Evolutionary conservation across 2,329 filamentous ascomycete species (phyloP).

Genomic region (Trichoderma sp.): DNA sequence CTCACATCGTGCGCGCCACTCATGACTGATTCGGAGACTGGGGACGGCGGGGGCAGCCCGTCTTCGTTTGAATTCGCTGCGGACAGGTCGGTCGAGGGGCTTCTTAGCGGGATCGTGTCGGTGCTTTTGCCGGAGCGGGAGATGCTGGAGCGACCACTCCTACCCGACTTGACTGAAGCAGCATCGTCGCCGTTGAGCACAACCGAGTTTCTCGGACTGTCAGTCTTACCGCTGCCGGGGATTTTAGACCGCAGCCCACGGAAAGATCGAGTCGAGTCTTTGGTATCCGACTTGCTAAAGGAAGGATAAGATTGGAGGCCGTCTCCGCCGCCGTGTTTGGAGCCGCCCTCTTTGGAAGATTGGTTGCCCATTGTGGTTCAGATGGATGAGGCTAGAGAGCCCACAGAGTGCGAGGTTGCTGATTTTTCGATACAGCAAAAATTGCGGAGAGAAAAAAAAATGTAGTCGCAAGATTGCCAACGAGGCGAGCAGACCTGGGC

Average conservation of each 20-base stretch:
- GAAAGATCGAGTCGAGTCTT: slow-evolving; percentile 86
- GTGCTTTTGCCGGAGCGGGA: slow-evolving; percentile 49
- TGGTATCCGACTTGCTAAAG: slow-evolving; percentile 88
- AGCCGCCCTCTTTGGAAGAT: slow-evolving; percentile 62
- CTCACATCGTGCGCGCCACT: slow-evolving; percentile 74
- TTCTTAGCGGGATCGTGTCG: slow-evolving; percentile 46
- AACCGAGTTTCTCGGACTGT: slow-evolving; percentile 80
- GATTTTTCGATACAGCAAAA: background rate
- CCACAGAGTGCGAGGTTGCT: background rate
- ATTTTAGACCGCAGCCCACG: slow-evolving; percentile 88
- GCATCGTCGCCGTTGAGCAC: slow-evolving; percentile 70
- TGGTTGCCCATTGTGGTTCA: slow-evolving; percentile 69
- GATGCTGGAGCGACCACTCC: slow-evolving; percentile 56
- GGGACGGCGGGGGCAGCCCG: slow-evolving; percentile 73
- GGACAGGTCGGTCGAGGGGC: slow-evolving; percentile 46
- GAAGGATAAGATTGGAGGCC: slow-evolving; percentile 82
- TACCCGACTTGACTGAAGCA: slow-evolving; percentile 71
- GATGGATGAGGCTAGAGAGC: slow-evolving; percentile 20
- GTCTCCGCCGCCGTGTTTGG: slow-evolving; percentile 48
- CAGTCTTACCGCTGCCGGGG: slow-evolving; percentile 68
- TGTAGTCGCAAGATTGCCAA: slow-evolving; percentile 29
- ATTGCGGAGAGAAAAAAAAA: slow-evolving; percentile 17
- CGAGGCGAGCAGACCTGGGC: background rate
- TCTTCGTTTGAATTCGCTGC: slow-evolving; percentile 53
- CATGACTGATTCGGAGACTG: slow-evolving; percentile 75